phyloP scores from a whole-genome alignment of 441 rosid genomes.

The Euphorbia celastroides region DNA sequence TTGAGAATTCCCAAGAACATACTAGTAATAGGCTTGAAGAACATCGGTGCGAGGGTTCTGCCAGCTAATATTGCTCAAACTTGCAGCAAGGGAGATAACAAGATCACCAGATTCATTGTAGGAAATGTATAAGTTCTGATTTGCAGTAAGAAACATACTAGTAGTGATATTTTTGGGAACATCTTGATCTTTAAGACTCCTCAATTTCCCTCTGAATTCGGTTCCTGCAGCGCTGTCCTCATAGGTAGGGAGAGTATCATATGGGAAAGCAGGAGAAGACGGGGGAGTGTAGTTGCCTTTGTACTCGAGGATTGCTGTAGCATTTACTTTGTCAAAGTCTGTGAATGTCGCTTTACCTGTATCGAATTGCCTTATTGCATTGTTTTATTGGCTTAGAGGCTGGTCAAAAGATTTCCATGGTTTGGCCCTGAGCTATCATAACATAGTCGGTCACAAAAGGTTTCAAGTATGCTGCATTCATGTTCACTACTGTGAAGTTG shows the following conservation, averaged over 20 bases:
- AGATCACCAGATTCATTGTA: neutral
- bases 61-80: neutral
- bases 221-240: neutral
- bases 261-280: neutral
- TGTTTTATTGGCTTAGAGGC: neutral
- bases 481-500: neutral
- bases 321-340: neutral
- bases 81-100: neutral
- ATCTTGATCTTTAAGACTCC: neutral
- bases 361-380: neutral
- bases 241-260: neutral
- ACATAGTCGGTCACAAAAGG: neutral
- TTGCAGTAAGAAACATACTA: neutral
- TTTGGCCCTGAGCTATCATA: neutral
- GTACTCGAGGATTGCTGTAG: neutral
- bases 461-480: neutral
- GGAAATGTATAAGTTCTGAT: neutral
- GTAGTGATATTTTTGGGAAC: constrained; percentile 2
- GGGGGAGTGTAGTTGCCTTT: neutral
- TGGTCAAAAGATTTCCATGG: neutral
- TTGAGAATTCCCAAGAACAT: neutral
- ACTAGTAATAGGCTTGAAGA: constrained; percentile 7
- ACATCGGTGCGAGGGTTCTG: neutral
- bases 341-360: neutral
- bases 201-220: neutral